A percentile compares a stretch with the other conserved stretches of the same genome.
These are phyloP conservation scores for Phycomyces nitens DNA, from an alignment of 192 early-diverging fungal genomes.

Conservation along the genomic window DNA sequence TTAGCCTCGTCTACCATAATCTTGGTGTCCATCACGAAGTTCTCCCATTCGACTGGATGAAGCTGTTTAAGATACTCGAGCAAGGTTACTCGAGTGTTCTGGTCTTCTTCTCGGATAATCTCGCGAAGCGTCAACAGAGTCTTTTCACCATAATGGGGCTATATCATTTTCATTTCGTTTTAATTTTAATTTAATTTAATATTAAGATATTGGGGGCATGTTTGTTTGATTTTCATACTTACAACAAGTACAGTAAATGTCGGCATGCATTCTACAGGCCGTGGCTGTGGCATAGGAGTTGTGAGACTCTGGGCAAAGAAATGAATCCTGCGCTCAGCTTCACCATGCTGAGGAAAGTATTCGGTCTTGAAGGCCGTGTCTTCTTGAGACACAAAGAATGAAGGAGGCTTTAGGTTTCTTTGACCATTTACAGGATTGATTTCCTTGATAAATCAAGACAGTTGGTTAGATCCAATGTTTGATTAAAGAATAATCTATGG, in stretches of 20 bases:
- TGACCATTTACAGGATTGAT: slow-evolving; percentile 47
- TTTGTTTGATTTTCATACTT: slow-evolving; percentile 3
- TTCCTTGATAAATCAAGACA: slow-evolving; percentile 26
- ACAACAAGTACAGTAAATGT: slow-evolving; percentile 76
- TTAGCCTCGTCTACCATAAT: slow-evolving; percentile 63
- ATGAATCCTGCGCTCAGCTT: slow-evolving; percentile 78
- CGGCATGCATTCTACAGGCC: slow-evolving; percentile 81
- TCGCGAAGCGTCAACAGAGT: slow-evolving; percentile 77
- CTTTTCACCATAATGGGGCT: slow-evolving; percentile 84
- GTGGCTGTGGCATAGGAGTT: slow-evolving; percentile 72
- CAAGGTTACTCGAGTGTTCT: slow-evolving; percentile 74
- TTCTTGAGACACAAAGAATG: slow-evolving; percentile 76
- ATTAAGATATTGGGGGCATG: not conserved
- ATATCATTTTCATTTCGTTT: no score
- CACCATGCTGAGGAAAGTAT: slow-evolving; percentile 69
- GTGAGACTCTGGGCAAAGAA: slow-evolving; percentile 87
- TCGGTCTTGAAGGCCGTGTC: slow-evolving; percentile 68
- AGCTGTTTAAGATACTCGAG: slow-evolving; percentile 80
- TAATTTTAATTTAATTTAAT: no score
- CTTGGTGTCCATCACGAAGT: slow-evolving; percentile 87
- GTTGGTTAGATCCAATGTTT: not conserved
- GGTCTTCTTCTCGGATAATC: slow-evolving; percentile 80
- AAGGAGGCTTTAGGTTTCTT: slow-evolving; percentile 65
- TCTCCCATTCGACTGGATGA: slow-evolving; percentile 82
- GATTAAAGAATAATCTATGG: not conserved